Evolutionary conservation across 192 early-diverging fungal species (phyloP).

Genomic region (Lobosporangium transversale): DNA sequence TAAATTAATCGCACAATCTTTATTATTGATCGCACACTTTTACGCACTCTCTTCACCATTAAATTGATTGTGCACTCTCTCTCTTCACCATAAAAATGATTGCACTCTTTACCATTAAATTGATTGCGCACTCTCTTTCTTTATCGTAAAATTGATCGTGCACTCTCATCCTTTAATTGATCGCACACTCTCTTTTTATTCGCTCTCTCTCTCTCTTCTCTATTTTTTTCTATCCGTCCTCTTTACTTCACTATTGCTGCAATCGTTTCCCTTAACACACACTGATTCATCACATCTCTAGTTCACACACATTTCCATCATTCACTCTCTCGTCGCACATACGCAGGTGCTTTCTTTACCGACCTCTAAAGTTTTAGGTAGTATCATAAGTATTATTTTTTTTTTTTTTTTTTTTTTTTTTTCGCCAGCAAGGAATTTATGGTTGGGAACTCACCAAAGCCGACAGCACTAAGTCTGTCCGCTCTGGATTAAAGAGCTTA

Average conservation of each 20-base stretch:
- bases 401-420: slow-evolving; percentile 10
- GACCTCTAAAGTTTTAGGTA: not conserved
- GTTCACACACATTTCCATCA: slow-evolving; percentile 1
- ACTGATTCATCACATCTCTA: not conserved
- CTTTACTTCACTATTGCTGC: slow-evolving; percentile 1
- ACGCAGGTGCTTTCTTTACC: not conserved
- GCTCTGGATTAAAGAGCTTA: slow-evolving; percentile 27
- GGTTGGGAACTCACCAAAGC: slow-evolving; percentile 19
- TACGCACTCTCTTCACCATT: too few relatives aligned
- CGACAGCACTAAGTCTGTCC: slow-evolving; percentile 7
- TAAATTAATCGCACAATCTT: too few relatives aligned
- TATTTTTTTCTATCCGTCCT: not conserved
- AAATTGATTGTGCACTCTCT: too few relatives aligned
- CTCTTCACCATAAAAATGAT: too few relatives aligned
- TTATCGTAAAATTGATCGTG: too few relatives aligned
- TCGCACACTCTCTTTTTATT: too few relatives aligned
- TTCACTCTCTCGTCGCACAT: not conserved
- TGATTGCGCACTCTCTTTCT: too few relatives aligned
- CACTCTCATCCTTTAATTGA: too few relatives aligned
- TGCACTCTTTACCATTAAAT: too few relatives aligned
- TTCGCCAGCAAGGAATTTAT: slow-evolving; percentile 16
- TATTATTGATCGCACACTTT: too few relatives aligned
- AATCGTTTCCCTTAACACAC: slow-evolving; percentile 1
- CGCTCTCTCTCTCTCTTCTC: too few relatives aligned
- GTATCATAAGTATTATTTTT: not conserved